phyloP scores from a whole-genome alignment of 352 stramenopile genomes.

The Phytophthora hybrid region DNA sequence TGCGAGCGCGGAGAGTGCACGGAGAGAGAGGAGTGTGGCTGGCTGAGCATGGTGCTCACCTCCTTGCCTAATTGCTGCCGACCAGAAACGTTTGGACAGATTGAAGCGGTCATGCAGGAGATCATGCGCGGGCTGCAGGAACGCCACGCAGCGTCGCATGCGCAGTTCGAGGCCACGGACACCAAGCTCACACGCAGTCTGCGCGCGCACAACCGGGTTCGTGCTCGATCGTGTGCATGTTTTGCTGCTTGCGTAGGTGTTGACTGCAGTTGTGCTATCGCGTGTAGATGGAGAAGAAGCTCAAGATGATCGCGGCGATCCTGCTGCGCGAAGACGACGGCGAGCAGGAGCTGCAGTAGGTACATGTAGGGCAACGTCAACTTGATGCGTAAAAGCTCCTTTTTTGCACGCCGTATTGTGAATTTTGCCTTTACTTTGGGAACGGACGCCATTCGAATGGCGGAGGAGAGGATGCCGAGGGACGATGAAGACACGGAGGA shows the following conservation, averaged over 20 bases:
- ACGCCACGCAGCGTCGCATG: slow-evolving; percentile 43
- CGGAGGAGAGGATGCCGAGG: slow-evolving; percentile 1
- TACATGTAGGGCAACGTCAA: slow-evolving; percentile 1
- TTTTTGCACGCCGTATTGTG: slow-evolving; percentile 4
- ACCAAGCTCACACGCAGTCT: slow-evolving; percentile 38
- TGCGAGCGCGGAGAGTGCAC: slow-evolving; percentile 7
- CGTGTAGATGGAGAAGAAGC: slow-evolving; percentile 58
- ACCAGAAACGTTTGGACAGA: slow-evolving; percentile 51
- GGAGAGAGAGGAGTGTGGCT: not conserved
- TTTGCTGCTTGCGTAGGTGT: not conserved
- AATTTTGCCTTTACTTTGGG: not conserved
- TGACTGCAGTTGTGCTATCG: not conserved
- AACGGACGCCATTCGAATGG: slow-evolving; percentile 7
- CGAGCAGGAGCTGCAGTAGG: slow-evolving; percentile 34
- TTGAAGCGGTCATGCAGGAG: slow-evolving; percentile 54
- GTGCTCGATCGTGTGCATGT: slow-evolving; percentile 1
- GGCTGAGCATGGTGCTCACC: not conserved
- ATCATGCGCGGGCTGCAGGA: slow-evolving; percentile 50
- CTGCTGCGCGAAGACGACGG: slow-evolving; percentile 44
- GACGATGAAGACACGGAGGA: not conserved
- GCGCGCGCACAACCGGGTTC: slow-evolving; percentile 47
- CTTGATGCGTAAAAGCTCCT: not conserved
- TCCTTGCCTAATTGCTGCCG: not conserved
- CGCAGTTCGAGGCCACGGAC: slow-evolving; percentile 46
- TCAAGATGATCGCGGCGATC: slow-evolving; percentile 64